Conservation (phyloP, 2,329 filamentous ascomycete genomes). For the Harringtonia aguacate region DNA sequence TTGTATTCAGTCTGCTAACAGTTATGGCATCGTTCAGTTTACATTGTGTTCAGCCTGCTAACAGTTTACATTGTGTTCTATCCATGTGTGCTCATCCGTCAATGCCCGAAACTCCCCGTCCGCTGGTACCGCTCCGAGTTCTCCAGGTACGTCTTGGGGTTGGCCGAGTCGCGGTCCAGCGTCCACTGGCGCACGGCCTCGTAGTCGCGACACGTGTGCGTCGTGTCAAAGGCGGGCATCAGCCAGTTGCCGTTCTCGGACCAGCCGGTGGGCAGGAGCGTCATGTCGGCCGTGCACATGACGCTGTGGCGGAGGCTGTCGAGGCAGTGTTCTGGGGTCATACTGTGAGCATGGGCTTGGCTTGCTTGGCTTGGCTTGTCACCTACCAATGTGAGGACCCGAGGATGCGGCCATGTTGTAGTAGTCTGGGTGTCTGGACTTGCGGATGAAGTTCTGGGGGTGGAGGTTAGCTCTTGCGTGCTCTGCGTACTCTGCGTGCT, state of each 20-base stretch:
- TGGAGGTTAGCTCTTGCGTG: not conserved
- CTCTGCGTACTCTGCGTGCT: not conserved
- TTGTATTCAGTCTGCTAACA: too few relatives aligned
- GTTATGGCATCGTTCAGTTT: too few relatives aligned
- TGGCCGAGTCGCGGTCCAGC: not conserved
- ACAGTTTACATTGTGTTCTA: too few relatives aligned
- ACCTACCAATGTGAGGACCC: too few relatives aligned
- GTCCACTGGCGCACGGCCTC: not conserved
- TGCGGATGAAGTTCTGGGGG: not conserved
- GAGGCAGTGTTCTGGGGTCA: not conserved
- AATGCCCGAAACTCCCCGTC: not conserved
- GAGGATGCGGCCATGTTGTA: not conserved
- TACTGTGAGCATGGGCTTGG: too few relatives aligned
- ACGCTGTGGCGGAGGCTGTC: not conserved
- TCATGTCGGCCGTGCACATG: not conserved
- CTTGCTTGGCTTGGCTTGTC: too few relatives aligned
- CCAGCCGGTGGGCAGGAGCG: not conserved
- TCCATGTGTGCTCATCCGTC: too few relatives aligned
- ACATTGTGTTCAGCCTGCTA: too few relatives aligned
- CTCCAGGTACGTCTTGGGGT: not conserved
- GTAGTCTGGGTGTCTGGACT: not conserved
- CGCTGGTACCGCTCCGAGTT: not conserved
- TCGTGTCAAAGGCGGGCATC: not conserved
- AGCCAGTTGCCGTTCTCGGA: not conserved
- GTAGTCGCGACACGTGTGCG: not conserved